Conservation (phyloP, 139 green algal genomes). For the Volvox reticuliferus region DNA sequence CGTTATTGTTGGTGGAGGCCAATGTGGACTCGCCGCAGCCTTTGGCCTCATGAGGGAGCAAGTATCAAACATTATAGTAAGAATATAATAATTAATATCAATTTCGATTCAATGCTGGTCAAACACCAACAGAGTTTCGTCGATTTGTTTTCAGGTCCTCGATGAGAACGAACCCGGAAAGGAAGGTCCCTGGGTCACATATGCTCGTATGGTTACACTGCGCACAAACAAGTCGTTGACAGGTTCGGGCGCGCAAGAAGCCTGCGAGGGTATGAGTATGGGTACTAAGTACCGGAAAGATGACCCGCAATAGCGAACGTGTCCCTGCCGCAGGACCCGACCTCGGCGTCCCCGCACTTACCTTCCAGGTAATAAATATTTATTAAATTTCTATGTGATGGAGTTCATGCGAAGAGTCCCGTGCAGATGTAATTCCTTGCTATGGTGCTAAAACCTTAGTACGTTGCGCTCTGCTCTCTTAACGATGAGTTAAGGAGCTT, state of each 20-base stretch:
- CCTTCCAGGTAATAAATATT: slow-evolving; percentile 43
- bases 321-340: slow-evolving; percentile 39
- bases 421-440: too few species aligned
- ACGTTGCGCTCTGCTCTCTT: too few species aligned
- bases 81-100: not conserved
- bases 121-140: not conserved
- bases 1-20: slow-evolving; percentile 56
- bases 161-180: slow-evolving; percentile 55
- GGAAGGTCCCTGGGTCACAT: slow-evolving; percentile 62
- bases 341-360: slow-evolving; percentile 57
- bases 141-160: slow-evolving; percentile 10
- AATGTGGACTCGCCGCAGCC: slow-evolving; percentile 57
- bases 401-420: too few species aligned
- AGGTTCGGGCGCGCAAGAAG: not conserved
- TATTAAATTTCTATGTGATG: too few species aligned
- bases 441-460: too few species aligned
- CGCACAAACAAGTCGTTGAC: slow-evolving; percentile 64
- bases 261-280: too few species aligned
- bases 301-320: too few species aligned
- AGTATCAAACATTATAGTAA: slow-evolving; percentile 43
- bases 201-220: slow-evolving; percentile 63
- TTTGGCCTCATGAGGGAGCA: slow-evolving; percentile 57
- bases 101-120: not conserved
- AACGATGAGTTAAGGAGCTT: too few species aligned
- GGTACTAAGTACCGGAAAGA: too few species aligned